phyloP scores from a whole-genome alignment of 192 early-diverging fungal species.

The Coemansia sp. region DNA sequence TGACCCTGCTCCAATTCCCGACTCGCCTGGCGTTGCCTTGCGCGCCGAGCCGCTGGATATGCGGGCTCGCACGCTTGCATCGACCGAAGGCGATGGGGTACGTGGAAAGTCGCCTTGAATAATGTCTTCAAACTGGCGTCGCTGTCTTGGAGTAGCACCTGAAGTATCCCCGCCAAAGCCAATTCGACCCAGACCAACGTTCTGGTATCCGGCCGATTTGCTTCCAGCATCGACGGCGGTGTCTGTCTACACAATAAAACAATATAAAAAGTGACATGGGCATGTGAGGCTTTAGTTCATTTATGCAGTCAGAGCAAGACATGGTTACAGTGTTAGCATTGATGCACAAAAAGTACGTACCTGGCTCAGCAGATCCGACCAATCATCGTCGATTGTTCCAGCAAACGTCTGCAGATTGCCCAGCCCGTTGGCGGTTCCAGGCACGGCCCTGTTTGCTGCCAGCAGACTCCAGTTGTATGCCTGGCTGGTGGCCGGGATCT shows the following conservation, averaged over 20 bases:
- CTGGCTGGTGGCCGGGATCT: slow-evolving; percentile 17
- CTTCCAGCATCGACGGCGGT: slow-evolving; percentile 22
- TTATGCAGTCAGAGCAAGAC: neutral
- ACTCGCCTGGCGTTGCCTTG: neutral
- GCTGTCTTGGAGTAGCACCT: slow-evolving; percentile 17
- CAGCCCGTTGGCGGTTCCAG: slow-evolving; percentile 24
- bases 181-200: slow-evolving; percentile 25
- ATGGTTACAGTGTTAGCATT: neutral
- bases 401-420: slow-evolving; percentile 28
- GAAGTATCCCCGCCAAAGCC: slow-evolving; percentile 17
- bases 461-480: slow-evolving; percentile 41
- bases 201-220: slow-evolving; percentile 32
- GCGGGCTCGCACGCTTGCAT: slow-evolving; percentile 27
- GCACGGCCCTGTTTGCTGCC: slow-evolving; percentile 14
- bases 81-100: slow-evolving; percentile 49
- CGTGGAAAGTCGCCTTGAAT: slow-evolving; percentile 54
- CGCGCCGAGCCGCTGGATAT: neutral
- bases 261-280: neutral
- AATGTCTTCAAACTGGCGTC: slow-evolving; percentile 51
- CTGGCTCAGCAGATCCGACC: slow-evolving; percentile 48
- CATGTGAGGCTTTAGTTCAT: slow-evolving; percentile 1
- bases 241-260: slow-evolving; percentile 26
- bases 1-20: slow-evolving; percentile 1
- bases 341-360: slow-evolving; percentile 20
- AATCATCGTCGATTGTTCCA: slow-evolving; percentile 42